A percentile compares a stretch with the other conserved stretches of the same genome.
Evolutionary conservation across 805 yeast genomes (phyloP).

Genomic region (Kuraishia floccosa): DNA sequence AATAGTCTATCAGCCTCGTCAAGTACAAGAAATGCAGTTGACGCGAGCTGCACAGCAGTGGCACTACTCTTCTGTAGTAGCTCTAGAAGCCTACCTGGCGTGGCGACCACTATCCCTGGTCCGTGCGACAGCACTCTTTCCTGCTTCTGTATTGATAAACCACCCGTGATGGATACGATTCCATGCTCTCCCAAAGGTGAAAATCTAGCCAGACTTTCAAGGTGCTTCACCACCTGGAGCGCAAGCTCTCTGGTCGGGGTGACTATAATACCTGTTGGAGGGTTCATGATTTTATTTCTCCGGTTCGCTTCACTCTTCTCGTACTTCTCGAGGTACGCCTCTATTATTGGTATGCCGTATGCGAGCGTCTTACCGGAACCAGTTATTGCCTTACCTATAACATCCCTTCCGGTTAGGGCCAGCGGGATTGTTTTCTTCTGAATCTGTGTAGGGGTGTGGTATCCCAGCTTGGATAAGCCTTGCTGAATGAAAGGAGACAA

Average conservation of each 20-base stretch:
- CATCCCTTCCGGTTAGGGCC: conserved; percentile 64
- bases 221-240: conserved; percentile 81
- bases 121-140: conserved; percentile 63
- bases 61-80: conserved; percentile 52
- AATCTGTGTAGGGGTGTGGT: conserved; percentile 70
- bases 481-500: conserved; percentile 47
- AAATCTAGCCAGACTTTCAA: conserved; percentile 41
- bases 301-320: conserved; percentile 1
- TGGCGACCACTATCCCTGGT: conserved; percentile 81
- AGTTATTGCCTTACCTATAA: conserved; percentile 93
- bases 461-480: conserved; percentile 50
- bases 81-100: conserved; percentile 91
- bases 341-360: conserved; percentile 86
- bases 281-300: conserved; percentile 9
- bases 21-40: conserved; percentile 46
- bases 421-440: conserved; percentile 68
- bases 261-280: conserved; percentile 70
- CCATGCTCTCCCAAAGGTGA: conserved; percentile 43
- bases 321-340: conserved; percentile 32
- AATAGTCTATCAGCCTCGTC: conserved; percentile 95
- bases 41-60: conserved; percentile 26
- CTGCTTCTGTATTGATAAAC: conserved; percentile 89
- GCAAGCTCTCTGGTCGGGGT: conserved; percentile 97
- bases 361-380: conserved; percentile 98
- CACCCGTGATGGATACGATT: conserved; percentile 82